Base-by-base conservation (phyloP, 2,329 filamentous ascomycete species). In the Fusarium algeriense region DNA sequence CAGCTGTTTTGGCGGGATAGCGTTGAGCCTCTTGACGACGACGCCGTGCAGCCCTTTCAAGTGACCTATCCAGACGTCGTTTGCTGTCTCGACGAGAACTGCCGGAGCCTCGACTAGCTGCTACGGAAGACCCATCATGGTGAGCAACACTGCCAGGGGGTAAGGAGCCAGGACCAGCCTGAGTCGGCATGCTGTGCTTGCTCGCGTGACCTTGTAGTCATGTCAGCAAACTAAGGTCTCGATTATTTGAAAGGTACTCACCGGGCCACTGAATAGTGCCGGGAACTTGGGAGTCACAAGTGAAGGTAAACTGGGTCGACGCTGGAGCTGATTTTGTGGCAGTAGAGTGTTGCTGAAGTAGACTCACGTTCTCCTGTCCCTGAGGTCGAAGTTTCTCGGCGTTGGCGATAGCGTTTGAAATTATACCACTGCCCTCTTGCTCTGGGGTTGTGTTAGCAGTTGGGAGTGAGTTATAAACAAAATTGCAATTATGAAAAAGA, bases 291-390 rank as follows among this genome's bases (percentile, higher is more conserved):
- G 95, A 95, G 76, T 97, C 93, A 81, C 94, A 98, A 15, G 94
- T 97, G 78, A 99, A 99, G 13, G 96, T 99, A 80, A 99, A 99
- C 75, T 98, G 94, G 1, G 93, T 92, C 61, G 94, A 93, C 9
- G 91, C 89, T 7, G 93, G 90, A 38, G 87, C 90, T 7, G 88
- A 79, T 75, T 89, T 91, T 63, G 85, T 85, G 9, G 85, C 81
- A 20, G 87, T 83, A 12, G 78, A 77, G 79, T 92, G 90, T 78
- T 93, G 92, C 62, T 93, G 91, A 52, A 97, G 83, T 65, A 95
- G 86, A 80, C 92, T 95, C 70, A 91, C 86, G 80, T 94, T 96
- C 78, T 95, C 93, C 78, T 94, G 91, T 17, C 91, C 92, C 74
- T 85, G 87, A 4, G 88, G 85, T 17, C 88, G 87, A 70, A 90